These are phyloP conservation scores for Magnolia kwangsiensis DNA, from an alignment of 164 flowering plant species.

Conservation along the genomic window DNA sequence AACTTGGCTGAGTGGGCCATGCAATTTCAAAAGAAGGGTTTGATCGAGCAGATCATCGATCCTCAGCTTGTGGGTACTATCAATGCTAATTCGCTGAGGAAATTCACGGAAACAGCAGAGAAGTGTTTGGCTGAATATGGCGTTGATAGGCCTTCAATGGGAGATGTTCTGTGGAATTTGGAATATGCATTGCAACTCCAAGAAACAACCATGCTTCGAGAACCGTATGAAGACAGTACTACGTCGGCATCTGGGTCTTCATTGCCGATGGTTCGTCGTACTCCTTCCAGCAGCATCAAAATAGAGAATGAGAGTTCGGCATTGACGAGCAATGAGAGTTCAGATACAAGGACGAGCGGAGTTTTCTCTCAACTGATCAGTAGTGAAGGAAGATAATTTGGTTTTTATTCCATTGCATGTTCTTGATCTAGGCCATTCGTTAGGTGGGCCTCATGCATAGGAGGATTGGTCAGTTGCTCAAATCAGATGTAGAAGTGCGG, in stretches of 20 bases:
- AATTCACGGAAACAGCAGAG: slow-evolving; percentile 61
- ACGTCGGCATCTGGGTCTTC: slow-evolving; percentile 16
- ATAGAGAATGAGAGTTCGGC: slow-evolving; percentile 11
- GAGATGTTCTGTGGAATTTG: slow-evolving; percentile 81
- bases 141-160: slow-evolving; percentile 74
- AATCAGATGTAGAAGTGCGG: too few relatives aligned
- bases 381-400: slow-evolving; percentile 55
- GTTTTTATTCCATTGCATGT: neutral
- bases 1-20: slow-evolving; percentile 78
- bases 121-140: slow-evolving; percentile 81
- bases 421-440: neutral
- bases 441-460: neutral
- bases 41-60: slow-evolving; percentile 51
- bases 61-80: slow-evolving; percentile 48
- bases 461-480: too few relatives aligned
- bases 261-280: slow-evolving; percentile 20
- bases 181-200: slow-evolving; percentile 67
- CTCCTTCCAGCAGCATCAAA: slow-evolving; percentile 16
- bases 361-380: slow-evolving; percentile 71
- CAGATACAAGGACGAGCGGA: slow-evolving; percentile 36
- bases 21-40: slow-evolving; percentile 52
- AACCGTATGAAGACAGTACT: slow-evolving; percentile 21
- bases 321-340: slow-evolving; percentile 22
- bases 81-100: slow-evolving; percentile 47
- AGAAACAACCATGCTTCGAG: slow-evolving; percentile 32